Evolutionary conservation across 2,329 filamentous ascomycete species (phyloP).

Genomic region (Monosporascus sp.): DNA sequence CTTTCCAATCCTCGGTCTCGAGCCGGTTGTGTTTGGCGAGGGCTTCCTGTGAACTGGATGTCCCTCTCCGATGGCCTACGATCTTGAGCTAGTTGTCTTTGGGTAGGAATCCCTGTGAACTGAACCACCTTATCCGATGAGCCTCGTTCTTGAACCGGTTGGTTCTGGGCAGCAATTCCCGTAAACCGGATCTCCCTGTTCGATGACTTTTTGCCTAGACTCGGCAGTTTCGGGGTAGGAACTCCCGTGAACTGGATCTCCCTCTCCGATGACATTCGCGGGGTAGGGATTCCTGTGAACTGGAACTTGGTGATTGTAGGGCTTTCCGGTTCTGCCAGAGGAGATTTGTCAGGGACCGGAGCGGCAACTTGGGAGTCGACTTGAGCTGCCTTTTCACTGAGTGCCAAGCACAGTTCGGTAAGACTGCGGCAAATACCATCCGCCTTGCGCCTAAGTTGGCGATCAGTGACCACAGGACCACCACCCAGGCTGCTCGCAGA

Average conservation of each 20-base stretch:
- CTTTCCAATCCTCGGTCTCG: not conserved
- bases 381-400: conserved; percentile 56
- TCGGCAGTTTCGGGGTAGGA: not conserved
- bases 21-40: not conserved
- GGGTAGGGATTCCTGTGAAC: conserved; percentile 4
- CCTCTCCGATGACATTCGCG: conserved; percentile 16
- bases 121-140: too few relatives aligned
- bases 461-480: conserved; percentile 57
- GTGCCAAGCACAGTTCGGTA: conserved; percentile 83
- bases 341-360: conserved; percentile 20
- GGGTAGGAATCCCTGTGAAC: too few relatives aligned
- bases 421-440: conserved; percentile 89
- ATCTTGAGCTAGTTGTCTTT: too few relatives aligned
- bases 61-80: conserved; percentile 17
- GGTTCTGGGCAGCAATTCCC: conserved; percentile 30
- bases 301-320: conserved; percentile 39
- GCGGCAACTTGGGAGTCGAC: conserved; percentile 26
- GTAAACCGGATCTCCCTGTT: not conserved
- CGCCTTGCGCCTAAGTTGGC: conserved; percentile 81
- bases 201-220: conserved; percentile 9
- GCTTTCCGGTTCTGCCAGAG: conserved; percentile 27
- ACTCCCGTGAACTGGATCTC: conserved; percentile 22
- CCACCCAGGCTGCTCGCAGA: conserved; percentile 57
- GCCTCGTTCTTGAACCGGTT: conserved; percentile 15
- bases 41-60: too few relatives aligned